A percentile compares a stretch with the other conserved stretches of the same genome.
These are phyloP conservation scores for Hibiscus trionum DNA, from an alignment of 345 rosid species.

Conservation along the genomic window DNA sequence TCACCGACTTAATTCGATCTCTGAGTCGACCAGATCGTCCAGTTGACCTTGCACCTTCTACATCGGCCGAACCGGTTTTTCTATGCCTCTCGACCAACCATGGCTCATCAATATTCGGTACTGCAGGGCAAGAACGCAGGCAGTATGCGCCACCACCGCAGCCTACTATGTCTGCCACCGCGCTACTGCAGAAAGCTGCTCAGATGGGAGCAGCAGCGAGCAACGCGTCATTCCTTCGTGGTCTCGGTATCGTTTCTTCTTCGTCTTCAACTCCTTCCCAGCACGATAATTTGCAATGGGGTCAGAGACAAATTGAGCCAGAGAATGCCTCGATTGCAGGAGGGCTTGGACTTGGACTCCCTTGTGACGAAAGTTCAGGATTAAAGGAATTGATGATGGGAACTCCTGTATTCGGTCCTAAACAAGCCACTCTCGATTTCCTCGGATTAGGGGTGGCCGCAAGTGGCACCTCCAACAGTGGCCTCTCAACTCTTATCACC, in stretches of 20 bases:
- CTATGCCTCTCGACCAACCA: conserved; percentile 74
- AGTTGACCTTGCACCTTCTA: conserved; percentile 37
- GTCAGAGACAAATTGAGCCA: conserved; percentile 42
- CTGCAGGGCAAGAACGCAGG: conserved; percentile 52
- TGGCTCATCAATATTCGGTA: conserved; percentile 53
- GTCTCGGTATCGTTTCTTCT: conserved; percentile 63
- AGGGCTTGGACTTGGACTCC: conserved; percentile 76
- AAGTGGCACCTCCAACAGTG: conserved; percentile 42
- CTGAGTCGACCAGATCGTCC: conserved; percentile 31
- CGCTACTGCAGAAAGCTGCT: conserved; percentile 89
- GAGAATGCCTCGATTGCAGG: conserved; percentile 46
- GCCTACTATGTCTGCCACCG: conserved; percentile 92
- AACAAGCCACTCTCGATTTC: conserved; percentile 81
- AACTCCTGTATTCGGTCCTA: conserved; percentile 71
- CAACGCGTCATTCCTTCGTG: conserved; percentile 72
- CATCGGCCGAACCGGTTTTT: conserved; percentile 53
- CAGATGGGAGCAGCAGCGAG: conserved; percentile 87
- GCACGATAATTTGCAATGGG: conserved; percentile 51
- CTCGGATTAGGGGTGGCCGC: conserved; percentile 95
- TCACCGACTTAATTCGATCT: conserved; percentile 40
- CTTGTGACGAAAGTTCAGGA: conserved; percentile 62
- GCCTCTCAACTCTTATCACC: conserved; percentile 66
- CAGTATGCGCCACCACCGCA: conserved; percentile 62
- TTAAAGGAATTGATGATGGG: conserved; percentile 91
- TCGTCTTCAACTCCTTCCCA: conserved; percentile 43